Base-by-base conservation (phyloP, 257 asterid species). In the Eustoma russellianum region DNA sequence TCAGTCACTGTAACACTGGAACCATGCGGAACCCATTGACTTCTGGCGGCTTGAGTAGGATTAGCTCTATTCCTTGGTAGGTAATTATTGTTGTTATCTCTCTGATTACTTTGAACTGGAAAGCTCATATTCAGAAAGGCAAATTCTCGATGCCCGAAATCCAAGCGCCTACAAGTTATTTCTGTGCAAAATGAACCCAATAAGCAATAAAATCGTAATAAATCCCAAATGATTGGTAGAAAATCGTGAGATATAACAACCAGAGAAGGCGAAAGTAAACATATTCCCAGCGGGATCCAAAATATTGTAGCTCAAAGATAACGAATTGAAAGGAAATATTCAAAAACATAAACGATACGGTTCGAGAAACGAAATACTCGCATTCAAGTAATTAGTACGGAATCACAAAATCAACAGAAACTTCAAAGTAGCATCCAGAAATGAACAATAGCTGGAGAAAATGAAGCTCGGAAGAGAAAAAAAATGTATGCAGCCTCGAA, bases 21-120 rank as follows among this genome's bases (percentile, higher is more conserved):
- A 48, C 80, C 77, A 2, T 95, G 82, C 0, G 82, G 93, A 51
- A 92, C 80, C 99, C 99, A 92, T 86, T 80, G 77, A 19, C 79
- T 84, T 5, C 81, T 83, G 79, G 76, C 61, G 59, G 66, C 56
- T 33, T 77, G 77, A 44, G 54, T 64, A 64, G 61, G 69, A 62
- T 76, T 74, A 59, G 43, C 58, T 69, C 95, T 83, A 14, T 57
- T 50, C 18, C 64, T 65, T 19, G 83, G 58, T 47, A 91, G 76
- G 12, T 38, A 7, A 45, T 64, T 78, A 56, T 55, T 56, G 41
- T 33, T 71, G 74, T 66, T 74, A 40, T 72, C 87, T 73, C 93
- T 70, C 63, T 76, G 55, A 50, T 64, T 71, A 61, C 50, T 68
- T 62, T 76, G 93, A 53, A 57, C 84, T 12, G 83, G 66, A 66